These are phyloP conservation scores for Trametes meyenii DNA, from an alignment of 768 basidiomycete species.

Conservation along the genomic window DNA sequence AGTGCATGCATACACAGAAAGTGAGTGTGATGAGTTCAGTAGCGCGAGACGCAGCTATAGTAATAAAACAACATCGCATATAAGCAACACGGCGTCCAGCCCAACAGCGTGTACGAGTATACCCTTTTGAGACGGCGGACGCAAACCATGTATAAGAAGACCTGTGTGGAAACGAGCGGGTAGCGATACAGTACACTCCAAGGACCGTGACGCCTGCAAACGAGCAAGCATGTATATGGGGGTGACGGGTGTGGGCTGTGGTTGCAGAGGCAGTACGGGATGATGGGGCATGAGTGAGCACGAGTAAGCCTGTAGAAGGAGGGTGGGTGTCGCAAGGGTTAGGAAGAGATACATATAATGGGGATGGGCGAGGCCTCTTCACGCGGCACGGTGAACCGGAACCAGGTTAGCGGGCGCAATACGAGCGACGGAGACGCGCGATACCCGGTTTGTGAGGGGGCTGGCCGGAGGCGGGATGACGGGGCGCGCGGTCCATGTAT, in stretches of 20 bases:
- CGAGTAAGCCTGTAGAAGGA: neutral
- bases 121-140: constrained; percentile 9
- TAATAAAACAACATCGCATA: constrained; percentile 17
- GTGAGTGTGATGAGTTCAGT: neutral
- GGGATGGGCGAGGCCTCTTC: neutral
- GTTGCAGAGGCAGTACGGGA: neutral
- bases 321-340: constrained; percentile 12
- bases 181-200: constrained; percentile 23
- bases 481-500: constrained; percentile 48
- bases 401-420: constrained; percentile 44
- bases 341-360: neutral
- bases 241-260: neutral
- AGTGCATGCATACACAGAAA: neutral
- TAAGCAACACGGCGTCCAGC: constrained; percentile 9
- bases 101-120: constrained; percentile 9
- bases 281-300: neutral
- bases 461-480: constrained; percentile 40
- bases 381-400: constrained; percentile 17
- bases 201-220: constrained; percentile 19
- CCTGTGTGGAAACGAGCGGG: constrained; percentile 11
- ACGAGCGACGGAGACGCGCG: constrained; percentile 61
- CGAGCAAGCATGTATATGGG: constrained; percentile 6
- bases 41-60: neutral
- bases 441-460: constrained; percentile 60
- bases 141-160: neutral